Conservation (phyloP, 2,329 filamentous ascomycete genomes). For the Blumeriella jaapii region DNA sequence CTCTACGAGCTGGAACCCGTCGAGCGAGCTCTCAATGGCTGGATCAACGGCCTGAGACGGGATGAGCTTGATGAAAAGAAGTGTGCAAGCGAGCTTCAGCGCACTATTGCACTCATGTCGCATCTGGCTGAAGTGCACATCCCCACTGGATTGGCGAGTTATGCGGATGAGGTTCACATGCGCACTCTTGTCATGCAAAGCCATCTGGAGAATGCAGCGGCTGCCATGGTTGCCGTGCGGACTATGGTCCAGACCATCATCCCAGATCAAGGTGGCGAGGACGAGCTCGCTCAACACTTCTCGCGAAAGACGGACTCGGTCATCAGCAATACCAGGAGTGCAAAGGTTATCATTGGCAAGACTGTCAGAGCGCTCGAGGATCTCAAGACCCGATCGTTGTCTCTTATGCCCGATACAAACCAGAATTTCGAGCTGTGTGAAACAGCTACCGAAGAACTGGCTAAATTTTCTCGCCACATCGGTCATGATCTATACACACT, state of each 20-base stretch:
- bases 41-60: conserved; percentile 72
- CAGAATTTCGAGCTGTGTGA: conserved; percentile 63
- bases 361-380: conserved; percentile 67
- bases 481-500: conserved; percentile 53
- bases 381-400: conserved; percentile 62
- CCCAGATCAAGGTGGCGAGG: conserved; percentile 45
- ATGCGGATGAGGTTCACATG: conserved; percentile 73
- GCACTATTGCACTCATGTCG: conserved; percentile 75
- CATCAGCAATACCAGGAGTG: conserved; percentile 64
- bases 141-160: conserved; percentile 54
- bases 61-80: conserved; percentile 80
- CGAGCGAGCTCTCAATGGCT: conserved; percentile 76
- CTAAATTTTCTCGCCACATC: conserved; percentile 52
- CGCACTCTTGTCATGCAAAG: conserved; percentile 64
- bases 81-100: conserved; percentile 69
- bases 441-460: conserved; percentile 50
- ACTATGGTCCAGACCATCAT: conserved; percentile 57
- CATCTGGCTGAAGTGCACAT: conserved; percentile 78
- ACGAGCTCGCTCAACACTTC: conserved; percentile 57
- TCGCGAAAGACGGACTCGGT: conserved; percentile 59
- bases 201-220: conserved; percentile 67
- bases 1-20: conserved; percentile 84
- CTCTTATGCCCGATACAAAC: conserved; percentile 54
- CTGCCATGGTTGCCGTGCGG: conserved; percentile 51
- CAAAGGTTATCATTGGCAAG: conserved; percentile 75